phyloP scores from a whole-genome alignment of 2,329 filamentous ascomycete species.

The Lachnellula suecica region DNA sequence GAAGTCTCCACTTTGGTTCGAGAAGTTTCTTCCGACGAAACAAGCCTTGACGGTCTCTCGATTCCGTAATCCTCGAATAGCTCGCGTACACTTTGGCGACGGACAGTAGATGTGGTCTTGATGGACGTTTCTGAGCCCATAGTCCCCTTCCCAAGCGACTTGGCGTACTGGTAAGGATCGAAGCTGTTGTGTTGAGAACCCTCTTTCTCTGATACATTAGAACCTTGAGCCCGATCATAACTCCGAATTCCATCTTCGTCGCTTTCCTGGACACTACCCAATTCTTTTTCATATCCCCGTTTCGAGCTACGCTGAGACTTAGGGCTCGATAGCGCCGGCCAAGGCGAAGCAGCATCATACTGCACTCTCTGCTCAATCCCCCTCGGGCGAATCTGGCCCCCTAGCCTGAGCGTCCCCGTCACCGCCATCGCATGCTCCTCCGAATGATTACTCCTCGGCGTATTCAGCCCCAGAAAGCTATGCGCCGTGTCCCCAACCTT shows the following conservation, averaged over 20 bases:
- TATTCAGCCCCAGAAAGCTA: slow-evolving; percentile 29
- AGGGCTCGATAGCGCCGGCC: not conserved
- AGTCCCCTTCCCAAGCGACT: slow-evolving; percentile 13
- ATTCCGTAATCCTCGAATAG: slow-evolving; percentile 48
- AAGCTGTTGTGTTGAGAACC: not conserved
- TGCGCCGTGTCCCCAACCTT: slow-evolving; percentile 27
- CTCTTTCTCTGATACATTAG: slow-evolving; percentile 1
- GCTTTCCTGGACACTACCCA: slow-evolving; percentile 6
- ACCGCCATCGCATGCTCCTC: slow-evolving; percentile 25
- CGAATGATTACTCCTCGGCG: slow-evolving; percentile 24
- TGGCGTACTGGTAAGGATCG: slow-evolving; percentile 4
- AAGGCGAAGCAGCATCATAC: slow-evolving; percentile 15
- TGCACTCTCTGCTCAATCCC: slow-evolving; percentile 6
- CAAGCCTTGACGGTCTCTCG: slow-evolving; percentile 41
- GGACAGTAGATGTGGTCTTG: slow-evolving; percentile 34
- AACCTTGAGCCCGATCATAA: slow-evolving; percentile 17
- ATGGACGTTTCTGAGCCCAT: slow-evolving; percentile 18
- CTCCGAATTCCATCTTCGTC: slow-evolving; percentile 14
- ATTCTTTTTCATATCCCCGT: not conserved
- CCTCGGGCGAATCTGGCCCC: slow-evolving; percentile 10
- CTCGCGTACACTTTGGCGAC: slow-evolving; percentile 43
- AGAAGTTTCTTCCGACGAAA: slow-evolving; percentile 39
- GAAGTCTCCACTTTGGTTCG: slow-evolving; percentile 31
- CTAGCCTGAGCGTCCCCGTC: slow-evolving; percentile 13
- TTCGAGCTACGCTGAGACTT: not conserved